Evolutionary conservation across 345 rosid species (phyloP).

Genomic region (Hibiscus trionum): DNA sequence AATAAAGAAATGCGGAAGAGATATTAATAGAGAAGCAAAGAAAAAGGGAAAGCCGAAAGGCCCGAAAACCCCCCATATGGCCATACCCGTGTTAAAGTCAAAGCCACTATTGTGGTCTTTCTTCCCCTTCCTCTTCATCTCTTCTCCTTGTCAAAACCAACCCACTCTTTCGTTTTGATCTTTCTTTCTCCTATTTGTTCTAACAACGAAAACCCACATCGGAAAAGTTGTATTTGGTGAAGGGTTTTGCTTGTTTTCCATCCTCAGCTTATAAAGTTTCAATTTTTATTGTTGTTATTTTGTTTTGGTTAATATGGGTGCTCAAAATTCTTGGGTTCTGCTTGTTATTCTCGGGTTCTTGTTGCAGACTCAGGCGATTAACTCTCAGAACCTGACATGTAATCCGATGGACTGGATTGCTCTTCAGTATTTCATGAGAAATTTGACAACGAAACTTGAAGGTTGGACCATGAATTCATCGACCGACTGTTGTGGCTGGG

Average conservation of each 20-base stretch:
- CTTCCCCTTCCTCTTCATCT: not conserved
- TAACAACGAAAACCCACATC: conserved; percentile 13
- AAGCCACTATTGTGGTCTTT: conserved; percentile 17
- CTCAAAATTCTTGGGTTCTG: conserved; percentile 27
- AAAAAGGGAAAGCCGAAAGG: not conserved
- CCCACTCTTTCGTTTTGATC: not conserved
- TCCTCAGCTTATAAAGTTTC: not conserved
- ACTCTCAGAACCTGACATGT: conserved; percentile 43
- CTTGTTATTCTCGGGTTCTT: conserved; percentile 27
- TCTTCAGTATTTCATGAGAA: conserved; percentile 32
- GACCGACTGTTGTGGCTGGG: conserved; percentile 53
- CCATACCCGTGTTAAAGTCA: conserved; percentile 36
- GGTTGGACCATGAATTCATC: conserved; percentile 36
- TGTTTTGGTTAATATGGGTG: conserved; percentile 34
- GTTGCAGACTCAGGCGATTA: conserved; percentile 20
- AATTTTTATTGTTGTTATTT: not conserved
- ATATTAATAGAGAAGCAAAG: not conserved
- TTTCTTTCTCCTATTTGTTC: conserved; percentile 8
- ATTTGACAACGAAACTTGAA: conserved; percentile 29
- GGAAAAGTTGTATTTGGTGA: not conserved
- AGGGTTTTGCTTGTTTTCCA: conserved; percentile 15
- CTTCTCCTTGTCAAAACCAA: not conserved
- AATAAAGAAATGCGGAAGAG: not conserved
- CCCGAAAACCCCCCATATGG: not conserved
- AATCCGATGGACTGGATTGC: conserved; percentile 41